Evolutionary conservation across 768 basidiomycete genomes (phyloP), one percentile per base, ranked within the genome.

Genomic region (Plicaturopsis crispa): DNA sequence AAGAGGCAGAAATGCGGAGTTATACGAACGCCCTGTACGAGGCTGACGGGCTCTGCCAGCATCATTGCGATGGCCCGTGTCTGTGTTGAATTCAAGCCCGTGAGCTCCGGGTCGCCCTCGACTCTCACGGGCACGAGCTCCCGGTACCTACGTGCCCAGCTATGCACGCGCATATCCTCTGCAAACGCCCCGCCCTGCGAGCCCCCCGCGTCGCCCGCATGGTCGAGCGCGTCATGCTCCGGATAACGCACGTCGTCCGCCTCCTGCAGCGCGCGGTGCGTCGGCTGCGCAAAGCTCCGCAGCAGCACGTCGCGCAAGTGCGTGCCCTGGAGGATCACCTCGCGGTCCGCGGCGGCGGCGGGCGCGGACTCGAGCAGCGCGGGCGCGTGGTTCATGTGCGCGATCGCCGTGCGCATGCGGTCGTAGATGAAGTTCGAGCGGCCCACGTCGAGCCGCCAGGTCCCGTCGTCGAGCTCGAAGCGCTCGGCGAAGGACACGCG

Each of bases 11-110:
- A 31, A 5, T 20, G 8, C 24, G 22, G 12, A 2, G 20, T 24
- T 10, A 33, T 19, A 6, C 12, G 5, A 18, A 91, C 89, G 22
- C 91, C 91, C 61, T 96, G 91, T 14, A 96, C 75, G 19, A 96
- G 65, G 52, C 84, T 84, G 20, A 89, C 59, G 31, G 78, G 65
- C 48, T 89, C 72, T 5, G 82, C 79, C 33, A 96, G 68, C 87
- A 94, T 92, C 60, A 79, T 70, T 4, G 91, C 91, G 44, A 92
- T 75, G 0, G 92, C 91, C 40, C 75, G 66, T 36, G 73, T 70
- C 55, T 96, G 92, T n/a, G 80, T 84, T 4, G 55, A 46, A 53
- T 94, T 94, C 47, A 96, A 52, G 0, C 66, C 68, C 0, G 51
- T 43, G 1, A 93, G 51, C 5, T 67, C 59, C 0, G 91, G 91